A percentile compares a stretch with the other conserved stretches of the same genome.
These are phyloP conservation scores for Solanum hybrid DNA, from an alignment of 305 asterid species.

Conservation along the genomic window DNA sequence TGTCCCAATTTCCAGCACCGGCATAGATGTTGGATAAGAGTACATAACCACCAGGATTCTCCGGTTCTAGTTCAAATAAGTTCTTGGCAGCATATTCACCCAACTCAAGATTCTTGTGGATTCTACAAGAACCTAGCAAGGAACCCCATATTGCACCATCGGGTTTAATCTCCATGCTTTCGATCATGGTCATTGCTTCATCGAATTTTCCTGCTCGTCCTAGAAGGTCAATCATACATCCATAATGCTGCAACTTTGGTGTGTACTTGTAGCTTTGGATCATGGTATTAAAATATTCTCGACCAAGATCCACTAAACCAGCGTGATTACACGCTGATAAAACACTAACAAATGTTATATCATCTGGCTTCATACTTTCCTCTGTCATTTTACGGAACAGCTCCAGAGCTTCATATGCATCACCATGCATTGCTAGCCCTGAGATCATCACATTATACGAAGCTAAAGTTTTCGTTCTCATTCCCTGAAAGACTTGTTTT, in stretches of 20 bases:
- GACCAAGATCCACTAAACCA: slow-evolving; percentile 56
- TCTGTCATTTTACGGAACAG: slow-evolving; percentile 40
- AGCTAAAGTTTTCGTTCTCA: slow-evolving; percentile 31
- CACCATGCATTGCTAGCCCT: slow-evolving; percentile 66
- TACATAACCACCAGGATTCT: slow-evolving; percentile 43
- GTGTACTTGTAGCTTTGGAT: slow-evolving; percentile 20
- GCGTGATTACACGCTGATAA: slow-evolving; percentile 62
- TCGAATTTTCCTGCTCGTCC: slow-evolving; percentile 48
- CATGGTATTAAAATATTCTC: slow-evolving; percentile 41
- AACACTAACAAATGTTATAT: slow-evolving; percentile 47
- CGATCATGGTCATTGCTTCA: slow-evolving; percentile 40
- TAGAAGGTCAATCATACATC: slow-evolving; percentile 61
- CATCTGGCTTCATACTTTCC: slow-evolving; percentile 40
- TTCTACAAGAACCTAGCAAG: slow-evolving; percentile 52
- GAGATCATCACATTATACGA: slow-evolving; percentile 70
- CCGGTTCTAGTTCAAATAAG: slow-evolving; percentile 40
- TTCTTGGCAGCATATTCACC: slow-evolving; percentile 44
- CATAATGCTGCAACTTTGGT: slow-evolving; percentile 61
- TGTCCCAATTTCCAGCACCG: slow-evolving; percentile 53
- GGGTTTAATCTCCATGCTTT: slow-evolving; percentile 38
- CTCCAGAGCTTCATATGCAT: slow-evolving; percentile 36
- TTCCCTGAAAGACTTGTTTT: slow-evolving; percentile 35
- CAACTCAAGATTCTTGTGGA: slow-evolving; percentile 46
- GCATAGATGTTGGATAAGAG: slow-evolving; percentile 64
- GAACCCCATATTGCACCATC: slow-evolving; percentile 74